These are phyloP conservation scores for Taphrina betulina DNA, from an alignment of 1,139 yeast genomes.

Conservation along the genomic window DNA sequence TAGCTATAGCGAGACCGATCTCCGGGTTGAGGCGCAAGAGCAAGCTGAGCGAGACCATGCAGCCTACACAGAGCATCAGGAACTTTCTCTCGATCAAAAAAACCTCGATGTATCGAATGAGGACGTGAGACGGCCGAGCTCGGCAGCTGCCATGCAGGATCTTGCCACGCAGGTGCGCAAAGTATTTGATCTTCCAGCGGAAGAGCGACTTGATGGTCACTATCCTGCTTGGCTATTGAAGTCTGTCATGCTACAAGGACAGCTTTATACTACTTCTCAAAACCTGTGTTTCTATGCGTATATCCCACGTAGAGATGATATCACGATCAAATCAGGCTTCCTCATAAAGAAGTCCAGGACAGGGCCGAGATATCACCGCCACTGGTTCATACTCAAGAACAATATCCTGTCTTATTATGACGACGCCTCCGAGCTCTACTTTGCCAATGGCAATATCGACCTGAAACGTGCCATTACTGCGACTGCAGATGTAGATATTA, in stretches of 20 bases:
- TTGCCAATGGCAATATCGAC: conserved; percentile 76
- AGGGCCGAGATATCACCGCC: conserved; percentile 45
- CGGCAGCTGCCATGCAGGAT: not conserved
- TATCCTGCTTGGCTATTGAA: conserved; percentile 76
- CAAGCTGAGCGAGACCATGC: not conserved
- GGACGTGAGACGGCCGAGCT: not conserved
- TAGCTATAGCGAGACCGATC: not conserved
- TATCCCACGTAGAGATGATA: conserved; percentile 58
- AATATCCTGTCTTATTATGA: conserved; percentile 68
- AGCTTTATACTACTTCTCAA: conserved; percentile 65
- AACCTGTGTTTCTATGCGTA: conserved; percentile 75
- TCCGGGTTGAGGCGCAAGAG: not conserved
- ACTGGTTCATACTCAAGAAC: conserved; percentile 76
- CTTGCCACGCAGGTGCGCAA: not conserved
- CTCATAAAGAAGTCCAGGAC: conserved; percentile 44
- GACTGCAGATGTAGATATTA: conserved; percentile 9
- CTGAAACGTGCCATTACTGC: conserved; percentile 55
- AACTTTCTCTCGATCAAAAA: not conserved
- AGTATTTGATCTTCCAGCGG: not conserved
- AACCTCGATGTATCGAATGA: not conserved
- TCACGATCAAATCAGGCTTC: conserved; percentile 54
- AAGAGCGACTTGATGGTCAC: conserved; percentile 12
- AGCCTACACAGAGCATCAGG: not conserved
- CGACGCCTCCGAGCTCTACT: conserved; percentile 73
- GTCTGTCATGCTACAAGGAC: conserved; percentile 84